These are phyloP conservation scores for Anthracocystis walkeri DNA, from an alignment of 1,284 basidiomycete genomes.

Conservation along the genomic window DNA sequence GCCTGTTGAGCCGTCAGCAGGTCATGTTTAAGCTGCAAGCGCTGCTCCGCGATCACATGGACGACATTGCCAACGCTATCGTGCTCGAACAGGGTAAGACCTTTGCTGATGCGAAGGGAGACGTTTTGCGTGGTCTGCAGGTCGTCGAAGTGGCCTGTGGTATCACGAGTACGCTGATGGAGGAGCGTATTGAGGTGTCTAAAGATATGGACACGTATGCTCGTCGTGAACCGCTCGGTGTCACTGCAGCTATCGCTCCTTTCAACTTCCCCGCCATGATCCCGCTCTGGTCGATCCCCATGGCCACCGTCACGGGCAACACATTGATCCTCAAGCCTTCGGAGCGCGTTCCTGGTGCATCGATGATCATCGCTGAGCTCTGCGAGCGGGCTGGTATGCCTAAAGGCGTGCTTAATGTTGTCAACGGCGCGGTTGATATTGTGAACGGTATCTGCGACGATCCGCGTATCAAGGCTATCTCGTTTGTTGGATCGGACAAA, in stretches of 20 bases:
- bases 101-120: conserved; percentile 86
- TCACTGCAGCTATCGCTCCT: conserved; percentile 60
- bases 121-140: conserved; percentile 91
- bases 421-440: conserved; percentile 88
- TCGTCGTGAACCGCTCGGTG: conserved; percentile 77
- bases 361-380: conserved; percentile 96
- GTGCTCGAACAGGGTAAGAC: conserved; percentile 70
- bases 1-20: conserved; percentile 85
- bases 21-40: conserved; percentile 78
- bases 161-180: conserved; percentile 85
- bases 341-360: conserved; percentile 94
- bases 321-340: conserved; percentile 95
- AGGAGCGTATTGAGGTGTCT: conserved; percentile 90
- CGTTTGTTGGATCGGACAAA: conserved; percentile 94
- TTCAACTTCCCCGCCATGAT: conserved; percentile 81
- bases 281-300: conserved; percentile 80
- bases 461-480: conserved; percentile 90
- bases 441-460: conserved; percentile 96
- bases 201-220: conserved; percentile 97
- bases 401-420: conserved; percentile 71
- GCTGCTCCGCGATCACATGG: conserved; percentile 70
- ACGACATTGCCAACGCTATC: conserved; percentile 69
- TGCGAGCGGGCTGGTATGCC: conserved; percentile 80
- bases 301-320: conserved; percentile 87
- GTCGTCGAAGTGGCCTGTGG: conserved; percentile 90